These are phyloP conservation scores for Arctostaphylos glauca DNA, from an alignment of 148 eudicot genomes.

Conservation along the genomic window DNA sequence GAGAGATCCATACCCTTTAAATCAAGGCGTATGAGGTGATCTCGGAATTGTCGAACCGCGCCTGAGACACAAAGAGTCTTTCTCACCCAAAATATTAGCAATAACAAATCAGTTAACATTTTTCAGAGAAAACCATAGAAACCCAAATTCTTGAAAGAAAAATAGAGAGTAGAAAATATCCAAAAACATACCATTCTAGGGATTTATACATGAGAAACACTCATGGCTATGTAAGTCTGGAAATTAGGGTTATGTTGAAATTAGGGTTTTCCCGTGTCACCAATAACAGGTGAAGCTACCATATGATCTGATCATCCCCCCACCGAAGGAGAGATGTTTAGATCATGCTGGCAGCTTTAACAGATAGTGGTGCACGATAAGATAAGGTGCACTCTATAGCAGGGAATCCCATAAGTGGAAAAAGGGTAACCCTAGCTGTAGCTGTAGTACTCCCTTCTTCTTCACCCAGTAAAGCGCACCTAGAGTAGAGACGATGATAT, in stretches of 20 bases:
- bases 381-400: neutral
- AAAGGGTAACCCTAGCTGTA: neutral
- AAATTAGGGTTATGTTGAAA: neutral
- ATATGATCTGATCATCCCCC: conserved; percentile 53
- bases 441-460: neutral
- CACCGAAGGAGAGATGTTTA: conserved; percentile 26
- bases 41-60: neutral
- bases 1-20: neutral
- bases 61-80: neutral
- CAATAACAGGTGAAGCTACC: conserved; percentile 54
- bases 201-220: neutral
- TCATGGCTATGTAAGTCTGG: neutral
- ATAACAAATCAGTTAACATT: neutral
- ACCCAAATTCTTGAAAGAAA: neutral
- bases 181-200: neutral
- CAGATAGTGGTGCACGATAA: conserved; percentile 29
- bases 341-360: conserved; percentile 42
- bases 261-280: conserved; percentile 29
- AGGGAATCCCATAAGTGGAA: neutral
- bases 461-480: neutral
- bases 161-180: neutral
- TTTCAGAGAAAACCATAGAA: neutral
- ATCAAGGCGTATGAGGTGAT: neutral
- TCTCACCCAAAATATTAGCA: neutral
- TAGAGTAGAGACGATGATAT: conserved; percentile 12